Conservation (phyloP, 768 basidiomycete species). For the Suillus hirtellus region DNA sequence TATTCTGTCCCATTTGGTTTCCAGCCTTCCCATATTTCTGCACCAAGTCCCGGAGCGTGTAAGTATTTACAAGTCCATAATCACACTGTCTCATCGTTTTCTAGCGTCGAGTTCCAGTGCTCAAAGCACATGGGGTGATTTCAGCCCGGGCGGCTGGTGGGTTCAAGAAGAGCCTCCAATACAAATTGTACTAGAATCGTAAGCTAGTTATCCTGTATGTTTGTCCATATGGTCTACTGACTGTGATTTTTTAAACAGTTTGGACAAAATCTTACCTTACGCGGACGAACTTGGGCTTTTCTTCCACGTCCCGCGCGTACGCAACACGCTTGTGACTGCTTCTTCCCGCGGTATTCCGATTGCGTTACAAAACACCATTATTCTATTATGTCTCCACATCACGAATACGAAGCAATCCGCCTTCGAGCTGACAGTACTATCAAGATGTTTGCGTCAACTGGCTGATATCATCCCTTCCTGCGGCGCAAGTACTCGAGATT, state of each 20-base stretch:
- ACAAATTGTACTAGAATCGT: constrained; percentile 35
- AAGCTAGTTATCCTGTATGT: constrained; percentile 14
- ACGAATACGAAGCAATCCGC: constrained; percentile 41
- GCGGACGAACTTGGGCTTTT: constrained; percentile 67
- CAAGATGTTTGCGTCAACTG: constrained; percentile 47
- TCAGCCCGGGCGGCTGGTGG: background rate
- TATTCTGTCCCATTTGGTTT: background rate
- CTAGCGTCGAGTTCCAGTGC: constrained; percentile 3
- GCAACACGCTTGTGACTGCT: constrained; percentile 34
- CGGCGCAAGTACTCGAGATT: constrained; percentile 34
- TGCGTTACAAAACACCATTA: constrained; percentile 49
- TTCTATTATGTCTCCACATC: constrained; percentile 56
- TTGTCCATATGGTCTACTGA: background rate
- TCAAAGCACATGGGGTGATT: background rate
- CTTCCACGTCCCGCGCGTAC: constrained; percentile 52
- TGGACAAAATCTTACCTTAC: constrained; percentile 50
- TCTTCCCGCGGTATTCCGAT: constrained; percentile 42
- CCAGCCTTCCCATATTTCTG: background rate
- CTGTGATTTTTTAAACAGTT: constrained; percentile 14
- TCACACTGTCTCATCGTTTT: background rate
- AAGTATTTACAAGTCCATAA: background rate
- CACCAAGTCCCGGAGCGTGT: constrained; percentile 12
- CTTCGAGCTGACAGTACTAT: constrained; percentile 47
- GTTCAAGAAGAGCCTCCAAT: constrained; percentile 31
- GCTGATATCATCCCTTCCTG: constrained; percentile 45